phyloP scores from a whole-genome alignment of 2,329 filamentous ascomycete genomes.

The Beauveria brongniartii region DNA sequence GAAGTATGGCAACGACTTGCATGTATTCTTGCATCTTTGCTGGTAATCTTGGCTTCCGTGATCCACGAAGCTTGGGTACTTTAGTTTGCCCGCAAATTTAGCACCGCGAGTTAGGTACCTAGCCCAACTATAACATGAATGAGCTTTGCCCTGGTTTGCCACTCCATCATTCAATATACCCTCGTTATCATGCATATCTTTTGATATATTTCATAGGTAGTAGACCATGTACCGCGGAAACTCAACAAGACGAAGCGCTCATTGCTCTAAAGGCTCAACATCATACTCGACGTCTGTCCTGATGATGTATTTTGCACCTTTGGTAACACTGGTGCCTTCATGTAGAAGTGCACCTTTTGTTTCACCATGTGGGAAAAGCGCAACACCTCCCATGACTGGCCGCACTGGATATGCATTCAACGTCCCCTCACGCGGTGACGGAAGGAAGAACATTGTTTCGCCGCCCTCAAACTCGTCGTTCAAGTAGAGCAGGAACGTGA shows the following conservation, averaged over 20 bases:
- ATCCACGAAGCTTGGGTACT: too few species aligned
- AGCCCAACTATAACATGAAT: too few species aligned
- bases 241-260: neutral
- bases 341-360: slow-evolving; percentile 57
- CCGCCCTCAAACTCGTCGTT: slow-evolving; percentile 66
- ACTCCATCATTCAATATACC: neutral
- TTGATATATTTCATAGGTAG: neutral
- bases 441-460: slow-evolving; percentile 64
- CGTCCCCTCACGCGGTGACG: slow-evolving; percentile 53
- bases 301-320: slow-evolving; percentile 61
- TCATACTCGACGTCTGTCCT: slow-evolving; percentile 66
- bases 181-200: neutral
- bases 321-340: slow-evolving; percentile 62
- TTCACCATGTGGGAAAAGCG: slow-evolving; percentile 64
- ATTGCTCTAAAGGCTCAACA: slow-evolving; percentile 30
- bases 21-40: too few species aligned
- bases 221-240: neutral
- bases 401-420: slow-evolving; percentile 63
- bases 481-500: slow-evolving; percentile 61
- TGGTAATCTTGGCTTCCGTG: too few species aligned
- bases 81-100: too few species aligned
- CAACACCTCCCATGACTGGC: slow-evolving; percentile 60
- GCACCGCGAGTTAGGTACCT: too few species aligned
- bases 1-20: too few species aligned
- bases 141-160: too few species aligned